Base-by-base conservation (phyloP, 2,329 filamentous ascomycete species). In the Neopestalotiopsis sp. region DNA sequence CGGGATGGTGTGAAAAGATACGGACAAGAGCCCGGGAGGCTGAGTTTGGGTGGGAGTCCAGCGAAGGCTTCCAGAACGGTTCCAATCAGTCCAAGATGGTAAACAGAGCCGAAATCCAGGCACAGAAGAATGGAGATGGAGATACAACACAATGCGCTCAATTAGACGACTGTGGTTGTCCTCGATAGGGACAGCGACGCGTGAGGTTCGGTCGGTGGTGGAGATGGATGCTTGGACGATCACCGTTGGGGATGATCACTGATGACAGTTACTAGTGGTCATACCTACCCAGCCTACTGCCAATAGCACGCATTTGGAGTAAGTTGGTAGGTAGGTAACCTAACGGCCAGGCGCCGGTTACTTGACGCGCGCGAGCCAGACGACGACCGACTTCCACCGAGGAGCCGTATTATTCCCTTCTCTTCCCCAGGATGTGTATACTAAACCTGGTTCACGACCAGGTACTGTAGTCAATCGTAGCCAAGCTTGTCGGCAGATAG, bases 1-100 rank as follows among this genome's bases (percentile, higher is more conserved):
- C 24, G 56, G 63, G 49, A 38, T 66, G 63, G 63, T 66, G 49
- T 66, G 63, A 14, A 56, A 20, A 56, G 32, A 58, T 56, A 49
- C 58, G 65, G 65, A 32, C 40, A 67, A 61, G 32, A 67, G 32
- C 32, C 65, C 65, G 65, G 58, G 65, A 59, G 65, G 65, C 65
- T 67, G 53, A 61, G 65, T 61, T 28, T 30, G 34, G 45, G 45
- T 17, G 42, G 34, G 53, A 17, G 32, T 38, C 12, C n/a, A 40
- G 30, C n/a, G 24, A 56, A 40, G 32, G 53, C 65, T 67, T 67
- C 65, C 32, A 67, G 56, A 67, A 59, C 38, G 24, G 65, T 61
- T 40, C 53, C 65, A 61, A 56, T 42, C 53, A 24, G 24, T 67
- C 65, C 53, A 59, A 57, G 65, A 61, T 17, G 32, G 65, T 67